phyloP scores from a whole-genome alignment of 352 stramenopile genomes.

The Halophytophthora polymorphica region DNA sequence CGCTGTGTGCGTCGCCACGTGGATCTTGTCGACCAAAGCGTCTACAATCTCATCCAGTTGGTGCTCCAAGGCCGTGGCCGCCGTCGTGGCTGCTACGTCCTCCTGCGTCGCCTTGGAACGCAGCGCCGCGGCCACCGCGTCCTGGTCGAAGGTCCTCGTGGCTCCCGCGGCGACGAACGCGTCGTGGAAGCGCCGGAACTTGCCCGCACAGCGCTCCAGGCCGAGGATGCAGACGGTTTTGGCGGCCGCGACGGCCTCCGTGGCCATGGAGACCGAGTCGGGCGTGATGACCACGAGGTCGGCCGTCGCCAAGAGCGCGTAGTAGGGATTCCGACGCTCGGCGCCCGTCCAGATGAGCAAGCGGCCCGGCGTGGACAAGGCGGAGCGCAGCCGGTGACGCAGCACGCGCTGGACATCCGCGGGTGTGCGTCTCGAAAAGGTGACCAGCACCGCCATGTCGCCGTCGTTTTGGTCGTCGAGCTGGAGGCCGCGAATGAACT shows the following conservation, averaged over 20 bases:
- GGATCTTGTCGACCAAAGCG: conserved; percentile 7
- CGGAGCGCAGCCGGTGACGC: conserved; percentile 12
- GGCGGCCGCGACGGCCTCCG: conserved; percentile 55
- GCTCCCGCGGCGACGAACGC: conserved; percentile 25
- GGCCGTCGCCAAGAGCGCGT: conserved; percentile 50
- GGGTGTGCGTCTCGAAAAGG: conserved; percentile 66
- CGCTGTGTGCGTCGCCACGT: neutral
- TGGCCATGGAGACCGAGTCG: conserved; percentile 82
- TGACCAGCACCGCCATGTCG: conserved; percentile 45
- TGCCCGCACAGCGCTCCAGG: conserved; percentile 35
- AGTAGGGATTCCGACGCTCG: conserved; percentile 56
- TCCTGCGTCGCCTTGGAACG: neutral
- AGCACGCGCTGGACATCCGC: conserved; percentile 36
- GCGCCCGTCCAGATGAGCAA: conserved; percentile 52
- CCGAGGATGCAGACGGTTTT: conserved; percentile 58
- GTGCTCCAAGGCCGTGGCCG: conserved; percentile 28
- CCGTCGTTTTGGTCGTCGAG: too few species aligned
- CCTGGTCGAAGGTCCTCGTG: conserved; percentile 24
- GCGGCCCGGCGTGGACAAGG: conserved; percentile 20
- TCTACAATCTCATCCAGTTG: conserved; percentile 36
- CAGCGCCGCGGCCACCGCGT: conserved; percentile 9
- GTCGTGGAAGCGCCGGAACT: conserved; percentile 59
- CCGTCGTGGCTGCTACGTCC: neutral
- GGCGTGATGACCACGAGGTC: conserved; percentile 62
- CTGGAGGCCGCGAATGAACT: conserved; percentile 28